Evolutionary conservation across 805 yeast species (phyloP), one percentile per base, ranked within the genome.

Genomic region (Kodamaea nitidulidarum): DNA sequence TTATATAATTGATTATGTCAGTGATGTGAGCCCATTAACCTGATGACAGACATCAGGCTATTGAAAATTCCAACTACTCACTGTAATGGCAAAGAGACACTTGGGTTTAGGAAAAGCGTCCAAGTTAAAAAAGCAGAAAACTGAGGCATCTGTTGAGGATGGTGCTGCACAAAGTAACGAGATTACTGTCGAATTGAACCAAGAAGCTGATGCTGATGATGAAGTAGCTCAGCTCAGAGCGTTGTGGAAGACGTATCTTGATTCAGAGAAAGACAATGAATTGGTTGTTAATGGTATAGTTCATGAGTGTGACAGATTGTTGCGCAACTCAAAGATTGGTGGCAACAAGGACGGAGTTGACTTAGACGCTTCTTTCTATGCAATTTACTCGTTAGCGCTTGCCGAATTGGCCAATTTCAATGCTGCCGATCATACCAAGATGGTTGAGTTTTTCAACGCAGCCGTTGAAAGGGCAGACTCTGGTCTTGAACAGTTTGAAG

Each of bases 241-340:
- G 1, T 63, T 90, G 29, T 87, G 90, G 84, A 61, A 67, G 11
- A 79, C 86, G 3, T 86, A 77, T 60, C 51, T 63, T 30, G 56
- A 65, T 4, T 69, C 83, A 2, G 78, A 74, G 3, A 75, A 75
- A 41, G 83, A 81, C 15, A 76, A 75, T 46, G 85, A 81, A 53
- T 61, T 80, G 44, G 72, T 84, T 25, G 56, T 84, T 42, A 84
- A 88, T 52, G 97, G 96, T 16, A 73, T 90, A 4, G 75, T 91
- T n/a, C 96, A 90, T 51, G 97, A 91, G 56, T 84, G 95, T 64
- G 96, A 91, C 53, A 65, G 95, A 36, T 57, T 88, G 24, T 67
- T 88, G 47, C 70, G 90, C 55, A 70, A 71, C 40, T 47, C 50
- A 4, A 32, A 32, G 39, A 26, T 28, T 15, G 45, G 43, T n/a